Conservation (phyloP, 2,329 filamentous ascomycete genomes). For the Fusarium ambrosium region DNA sequence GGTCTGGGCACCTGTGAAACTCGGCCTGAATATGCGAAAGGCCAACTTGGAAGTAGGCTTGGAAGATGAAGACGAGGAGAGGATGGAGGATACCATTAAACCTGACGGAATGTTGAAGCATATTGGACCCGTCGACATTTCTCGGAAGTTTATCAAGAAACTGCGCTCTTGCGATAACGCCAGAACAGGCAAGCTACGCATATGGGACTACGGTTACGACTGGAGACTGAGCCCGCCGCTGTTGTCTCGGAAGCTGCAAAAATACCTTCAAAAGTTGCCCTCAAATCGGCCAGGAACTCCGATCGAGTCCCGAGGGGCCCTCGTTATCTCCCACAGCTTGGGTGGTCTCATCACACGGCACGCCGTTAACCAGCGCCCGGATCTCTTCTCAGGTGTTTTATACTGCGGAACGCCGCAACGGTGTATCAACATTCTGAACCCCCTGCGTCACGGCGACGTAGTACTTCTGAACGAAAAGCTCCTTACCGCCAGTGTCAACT, state of each 20-base stretch:
- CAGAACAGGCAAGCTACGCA: conserved; percentile 76
- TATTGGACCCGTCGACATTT: conserved; percentile 92
- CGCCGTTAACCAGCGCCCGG: conserved; percentile 86
- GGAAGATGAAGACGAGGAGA: conserved; percentile 83
- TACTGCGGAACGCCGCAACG: conserved; percentile 88
- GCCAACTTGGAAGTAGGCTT: conserved; percentile 92
- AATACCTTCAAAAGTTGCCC: conserved; percentile 80
- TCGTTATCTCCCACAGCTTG: conserved; percentile 87
- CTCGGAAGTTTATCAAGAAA: conserved; percentile 83
- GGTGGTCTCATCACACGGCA: conserved; percentile 91
- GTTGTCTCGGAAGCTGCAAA: conserved; percentile 77
- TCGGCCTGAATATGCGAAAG: conserved; percentile 90
- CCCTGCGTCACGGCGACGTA: conserved; percentile 91
- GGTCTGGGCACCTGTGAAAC: conserved; percentile 93
- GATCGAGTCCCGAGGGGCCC: conserved; percentile 73
- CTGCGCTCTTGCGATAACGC: conserved; percentile 81
- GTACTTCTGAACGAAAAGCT: conserved; percentile 91
- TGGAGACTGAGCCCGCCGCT: conserved; percentile 89
- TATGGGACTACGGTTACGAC: conserved; percentile 95
- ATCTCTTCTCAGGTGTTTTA: conserved; percentile 87
- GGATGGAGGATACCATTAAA: conserved; percentile 85
- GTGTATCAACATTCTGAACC: conserved; percentile 92
- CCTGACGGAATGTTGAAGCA: conserved; percentile 91
- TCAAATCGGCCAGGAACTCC: conserved; percentile 75
- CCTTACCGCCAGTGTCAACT: conserved; percentile 92